phyloP scores from a whole-genome alignment of 1,284 basidiomycete species.

The Moesziomyces globuligerus region DNA sequence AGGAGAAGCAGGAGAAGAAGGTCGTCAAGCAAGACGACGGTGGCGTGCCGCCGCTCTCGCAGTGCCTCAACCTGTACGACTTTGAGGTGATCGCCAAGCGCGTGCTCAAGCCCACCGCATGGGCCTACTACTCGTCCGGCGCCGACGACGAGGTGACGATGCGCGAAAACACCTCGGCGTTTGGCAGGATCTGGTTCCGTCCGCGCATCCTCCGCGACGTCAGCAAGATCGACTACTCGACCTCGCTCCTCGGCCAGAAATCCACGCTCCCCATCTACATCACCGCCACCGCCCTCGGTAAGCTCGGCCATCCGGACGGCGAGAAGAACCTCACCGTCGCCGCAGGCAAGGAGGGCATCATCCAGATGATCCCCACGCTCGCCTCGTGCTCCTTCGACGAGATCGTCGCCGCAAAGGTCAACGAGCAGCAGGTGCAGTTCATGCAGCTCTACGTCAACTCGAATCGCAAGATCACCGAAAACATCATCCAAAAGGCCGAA shows the following conservation, averaged over 20 bases:
- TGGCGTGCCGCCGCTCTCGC: conserved; percentile 74
- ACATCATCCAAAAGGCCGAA: conserved; percentile 79
- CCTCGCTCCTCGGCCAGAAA: conserved; percentile 48
- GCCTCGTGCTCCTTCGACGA: conserved; percentile 72
- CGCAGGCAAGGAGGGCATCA: conserved; percentile 76
- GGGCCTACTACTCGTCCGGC: conserved; percentile 67
- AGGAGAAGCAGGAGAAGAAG: conserved; percentile 28
- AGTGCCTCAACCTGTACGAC: conserved; percentile 87
- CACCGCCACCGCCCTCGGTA: conserved; percentile 84
- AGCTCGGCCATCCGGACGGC: conserved; percentile 89
- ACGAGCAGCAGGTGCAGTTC: conserved; percentile 71
- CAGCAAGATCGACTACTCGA: conserved; percentile 76
- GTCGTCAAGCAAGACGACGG: conserved; percentile 33
- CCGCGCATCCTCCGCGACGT: conserved; percentile 88
- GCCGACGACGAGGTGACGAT: conserved; percentile 72
- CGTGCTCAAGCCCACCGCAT: conserved; percentile 62
- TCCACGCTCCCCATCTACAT: conserved; percentile 73
- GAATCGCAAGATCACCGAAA: conserved; percentile 76
- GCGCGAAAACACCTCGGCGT: conserved; percentile 87
- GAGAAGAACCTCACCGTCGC: conserved; percentile 87
- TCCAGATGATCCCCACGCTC: conserved; percentile 73
- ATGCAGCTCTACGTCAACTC: conserved; percentile 81
- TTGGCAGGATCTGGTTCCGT: conserved; percentile 93
- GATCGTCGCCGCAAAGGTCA: conserved; percentile 74
- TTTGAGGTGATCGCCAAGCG: conserved; percentile 74